Base-by-base conservation (phyloP, 2,329 filamentous ascomycete genomes). In the Septoria petroselini region DNA sequence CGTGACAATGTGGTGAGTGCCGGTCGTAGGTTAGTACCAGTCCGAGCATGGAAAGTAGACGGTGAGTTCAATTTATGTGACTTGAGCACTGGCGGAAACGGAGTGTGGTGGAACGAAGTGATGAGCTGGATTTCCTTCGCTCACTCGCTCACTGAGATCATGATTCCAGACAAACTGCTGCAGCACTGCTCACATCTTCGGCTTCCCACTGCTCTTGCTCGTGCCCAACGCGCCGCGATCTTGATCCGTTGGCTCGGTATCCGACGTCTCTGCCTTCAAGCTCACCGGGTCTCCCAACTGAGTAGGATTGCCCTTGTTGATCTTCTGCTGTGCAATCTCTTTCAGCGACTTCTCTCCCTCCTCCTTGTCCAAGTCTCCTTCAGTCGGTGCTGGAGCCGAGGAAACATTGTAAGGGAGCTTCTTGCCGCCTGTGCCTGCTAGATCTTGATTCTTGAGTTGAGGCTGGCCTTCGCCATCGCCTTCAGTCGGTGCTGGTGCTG, bases 231-330 rank as follows among this genome's bases (percentile, higher is more conserved):
- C 65, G 1, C 65, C 65, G 7, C 63, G 45, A 48, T 69, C 67
- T 18, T 68, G 48, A 41, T 59, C 55, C 15, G 65, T 69, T 3
- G 64, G 65, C 52, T 67, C 62, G 7, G 50, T 64, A 37, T 64
- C 47, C n/a, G 60, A 60, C 3, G 64, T 68, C 54, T 70, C 67
- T 5, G 67, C 65, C 48, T 67, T 67, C 8, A 70, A 53, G 3
- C 58, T 64, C 7, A 68, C 64, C 3, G 67, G 67, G 45, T 70
- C 67, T 30, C 67, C 67, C n/a, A 68, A 47, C 37, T 62, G 59
- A n/a, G 57, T 60, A 0, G 62, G 64, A 42, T 68, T 68, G n/a
- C 54, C 53, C 51, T 64, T 63, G 18, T 43, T 43, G 40, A 63
- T 53, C 47, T 53, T 60, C 49, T 62, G 53, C 35, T 59, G 39